Base-by-base conservation (phyloP, 108 stramenopile species). In the Discostella pseudostelligera region DNA sequence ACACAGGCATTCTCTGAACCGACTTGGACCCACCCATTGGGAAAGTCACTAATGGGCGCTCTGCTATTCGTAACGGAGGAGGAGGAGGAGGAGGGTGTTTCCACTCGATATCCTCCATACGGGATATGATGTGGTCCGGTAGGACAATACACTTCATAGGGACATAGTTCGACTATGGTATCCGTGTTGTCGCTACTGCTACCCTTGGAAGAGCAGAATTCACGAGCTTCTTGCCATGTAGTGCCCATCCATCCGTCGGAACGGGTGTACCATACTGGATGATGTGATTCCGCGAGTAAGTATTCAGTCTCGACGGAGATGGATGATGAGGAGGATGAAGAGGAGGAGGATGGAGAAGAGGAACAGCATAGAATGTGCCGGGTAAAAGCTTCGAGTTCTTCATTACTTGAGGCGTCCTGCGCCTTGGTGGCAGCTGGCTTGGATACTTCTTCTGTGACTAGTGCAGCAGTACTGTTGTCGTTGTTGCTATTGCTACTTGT, bases 11-110 rank as follows among this genome's bases (percentile, higher is more conserved):
- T 17, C 53, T 3, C 26, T 4, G 53, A 54, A n/a, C 53, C 53
- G 11, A 54, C 29, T 2, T 54, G 53, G 1, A 54, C 53, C 53
- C 53, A 54, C 12, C 53, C 53, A 54, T 54, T 29, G 26, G 35
- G 25, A 36, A 16, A 54, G 8, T 54, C 53, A 35, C 53, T 36
- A 21, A 54, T 54, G 1, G 53, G 53, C 1, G 53, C 53, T 29
- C 53, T 54, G 8, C 12, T 54, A 12, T 16, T 25, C 28, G 14
- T 50, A 5, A 32, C 5, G 32, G 3, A 4, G 32, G 32, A 32
- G 32, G 32, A 32, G 32, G 32, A 32, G 32, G 32, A 32, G 32
- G 32, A 32, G 32, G 32, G 3, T 32, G 32, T 4, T 32, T 32
- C 32, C 32, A 32, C 49, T 22, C 49, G 19, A 22, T 54, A 54